Base-by-base conservation (phyloP, 768 basidiomycete genomes). In the Collybiopsis luxurians region DNA sequence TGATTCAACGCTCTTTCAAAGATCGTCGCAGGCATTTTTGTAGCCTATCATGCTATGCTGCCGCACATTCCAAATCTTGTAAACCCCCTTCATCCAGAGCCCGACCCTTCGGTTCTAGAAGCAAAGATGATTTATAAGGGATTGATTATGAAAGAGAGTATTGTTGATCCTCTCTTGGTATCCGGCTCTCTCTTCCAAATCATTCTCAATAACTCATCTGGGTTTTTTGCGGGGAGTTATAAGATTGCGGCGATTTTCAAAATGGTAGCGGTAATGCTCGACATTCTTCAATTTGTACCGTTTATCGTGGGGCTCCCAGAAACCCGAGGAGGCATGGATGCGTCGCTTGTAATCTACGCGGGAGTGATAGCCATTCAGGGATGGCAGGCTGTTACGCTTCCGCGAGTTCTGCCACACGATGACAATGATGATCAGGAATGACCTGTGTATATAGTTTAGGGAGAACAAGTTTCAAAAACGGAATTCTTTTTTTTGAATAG, bases 91-190 rank as follows among this genome's bases (percentile, higher is more conserved):
- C 42, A 44, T 17, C 42, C 42, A 7, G 6, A 5, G 42, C 42
- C 42, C 42, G 42, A 44, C 42, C 42, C 42, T n/a, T 44, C 42
- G 6, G 42, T 19, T 44, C 17, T 44, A 9, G n/a, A 6, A 44
- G 24, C 5, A n/a, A 6, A n/a, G 17, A 44, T 24, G n/a, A 5
- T 44, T 17, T 44, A 44, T n/a, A 44, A 44, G 42, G 42, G 17
- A 5, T 9, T 24, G 6, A 44, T 44, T 17, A 5, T 44, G 9
- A 24, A 66, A 34, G 65, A 67, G 11, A 63, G 66, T 5, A 67
- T 67, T 36, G 70, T 71, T 56, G 68, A 70, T 11, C 67, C 70
- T 61, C 69, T 67, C 51, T 69, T 71, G 24, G 67, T 62, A 13
- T 56, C 60, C 2, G 68, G 67, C 42, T 68, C 59, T 21, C 59